Percentiles rank a stretch among this genome's conserved stretches.
Evolutionary conservation across 2,329 filamentous ascomycete genomes (phyloP).

Genomic region (Sclerotinia trifoliorum): DNA sequence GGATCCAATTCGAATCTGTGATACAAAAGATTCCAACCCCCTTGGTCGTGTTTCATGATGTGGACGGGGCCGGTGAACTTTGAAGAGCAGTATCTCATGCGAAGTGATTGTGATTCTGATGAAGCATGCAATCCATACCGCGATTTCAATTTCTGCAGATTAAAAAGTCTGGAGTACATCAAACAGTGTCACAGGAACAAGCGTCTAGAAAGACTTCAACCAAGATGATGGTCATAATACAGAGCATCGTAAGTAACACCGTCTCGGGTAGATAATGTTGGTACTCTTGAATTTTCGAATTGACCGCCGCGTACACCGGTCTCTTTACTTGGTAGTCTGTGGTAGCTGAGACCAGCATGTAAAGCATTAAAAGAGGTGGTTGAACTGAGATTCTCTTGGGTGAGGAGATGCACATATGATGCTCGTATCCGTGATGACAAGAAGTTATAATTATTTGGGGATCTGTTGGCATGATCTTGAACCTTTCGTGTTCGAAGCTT

Average conservation of each 20-base stretch:
- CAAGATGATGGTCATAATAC: slow-evolving; percentile 20
- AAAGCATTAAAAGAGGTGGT: slow-evolving; percentile 20
- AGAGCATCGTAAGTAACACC: slow-evolving; percentile 14
- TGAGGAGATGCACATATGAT: slow-evolving; percentile 11
- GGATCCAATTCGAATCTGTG: background rate
- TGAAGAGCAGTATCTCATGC: slow-evolving; percentile 3
- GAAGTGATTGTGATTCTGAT: slow-evolving; percentile 16
- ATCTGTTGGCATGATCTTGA: slow-evolving; percentile 21
- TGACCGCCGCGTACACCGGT: slow-evolving; percentile 9
- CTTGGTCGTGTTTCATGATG: slow-evolving; percentile 1
- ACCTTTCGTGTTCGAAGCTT: slow-evolving; percentile 7
- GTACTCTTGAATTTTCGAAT: slow-evolving; percentile 1
- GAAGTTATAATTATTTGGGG: slow-evolving; percentile 23
- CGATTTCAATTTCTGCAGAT: slow-evolving; percentile 22
- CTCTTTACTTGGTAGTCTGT: background rate
- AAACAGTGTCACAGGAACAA: slow-evolving; percentile 18
- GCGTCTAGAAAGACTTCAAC: slow-evolving; percentile 20
- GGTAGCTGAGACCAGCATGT: slow-evolving; percentile 17
- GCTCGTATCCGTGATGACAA: slow-evolving; percentile 20
- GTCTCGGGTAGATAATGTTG: slow-evolving; percentile 17
- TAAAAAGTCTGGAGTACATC: slow-evolving; percentile 21
- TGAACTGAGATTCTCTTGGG: slow-evolving; percentile 18
- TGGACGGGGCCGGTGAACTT: background rate
- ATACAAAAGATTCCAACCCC: background rate
- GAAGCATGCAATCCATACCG: slow-evolving; percentile 23